Evolutionary conservation across 192 early-diverging fungal species (phyloP), one percentile per base, ranked within the genome.

Genomic region (Backusella liffmaniae): DNA sequence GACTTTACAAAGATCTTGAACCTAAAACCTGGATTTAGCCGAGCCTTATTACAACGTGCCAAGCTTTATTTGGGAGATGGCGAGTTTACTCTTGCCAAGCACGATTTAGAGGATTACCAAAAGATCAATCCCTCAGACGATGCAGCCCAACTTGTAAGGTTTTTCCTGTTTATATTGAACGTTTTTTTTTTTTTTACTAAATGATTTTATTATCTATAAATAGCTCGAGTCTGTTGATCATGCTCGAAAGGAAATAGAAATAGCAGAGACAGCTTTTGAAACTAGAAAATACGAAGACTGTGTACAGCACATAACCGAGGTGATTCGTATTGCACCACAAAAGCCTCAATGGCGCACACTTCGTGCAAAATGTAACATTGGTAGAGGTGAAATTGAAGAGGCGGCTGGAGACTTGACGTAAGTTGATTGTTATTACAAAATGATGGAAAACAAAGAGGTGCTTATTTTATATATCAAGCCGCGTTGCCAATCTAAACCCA

Each of bases 1-100:
- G 97, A 99, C 81, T 95, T 98, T 81, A 81, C 87, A 42, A 88
- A 87, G 39, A 94, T 92, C 18, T 87, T 99, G 12, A 77, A 91
- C 49, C 79, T 97, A 12, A 95, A 93, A 80, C 93, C 94, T 0
- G 91, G 95, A 73, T 95, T 94, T 83, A 84, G 90, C 36, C 91
- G 90, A 75, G 96, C 95, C 16, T 85, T 93, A 34, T 83, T 90
- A 18, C 92, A 97, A 71, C 86, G 95, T 15, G 91, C 88, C 5
- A 91, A 86, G 72, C 83, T 95, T 41, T 88, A 91, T 73, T 71
- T 88, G 36, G 86, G 88, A 41, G 86, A 94, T 59, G 93, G 94
- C 29, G 84, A 86, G 62, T 91, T 94, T 71, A 70, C 76, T 16
- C 79, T 84, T 3, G 92, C 93, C n/a, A 82, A 86, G 34, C 72